Percentiles rank a stretch among this genome's conserved stretches.
These are phyloP conservation scores for Klebsormidium nitens DNA, from an alignment of 139 green algal species.

Conservation along the genomic window DNA sequence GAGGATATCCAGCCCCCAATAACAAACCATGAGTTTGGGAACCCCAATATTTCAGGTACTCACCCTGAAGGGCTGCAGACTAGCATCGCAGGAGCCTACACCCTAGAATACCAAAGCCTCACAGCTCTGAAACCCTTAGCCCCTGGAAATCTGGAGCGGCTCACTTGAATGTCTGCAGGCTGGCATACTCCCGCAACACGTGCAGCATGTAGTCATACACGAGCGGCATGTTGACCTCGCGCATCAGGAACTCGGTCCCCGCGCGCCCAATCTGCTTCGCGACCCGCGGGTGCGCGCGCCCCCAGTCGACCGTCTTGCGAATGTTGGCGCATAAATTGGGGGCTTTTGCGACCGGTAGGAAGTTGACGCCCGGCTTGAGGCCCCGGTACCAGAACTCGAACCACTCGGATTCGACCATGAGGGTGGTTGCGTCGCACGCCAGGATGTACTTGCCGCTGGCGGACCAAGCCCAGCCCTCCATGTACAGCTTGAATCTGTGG, in stretches of 20 bases:
- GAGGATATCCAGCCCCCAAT: too few relatives aligned
- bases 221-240: slow-evolving; percentile 13
- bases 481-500: slow-evolving; percentile 34
- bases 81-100: too few relatives aligned
- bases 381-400: slow-evolving; percentile 17
- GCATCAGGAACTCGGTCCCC: background rate
- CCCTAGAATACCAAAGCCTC: too few relatives aligned
- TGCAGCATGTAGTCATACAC: slow-evolving; percentile 29
- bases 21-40: too few relatives aligned
- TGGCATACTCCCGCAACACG: slow-evolving; percentile 8
- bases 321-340: slow-evolving; percentile 15
- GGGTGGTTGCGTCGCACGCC: slow-evolving; percentile 18
- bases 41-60: too few relatives aligned
- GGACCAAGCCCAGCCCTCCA: slow-evolving; percentile 27
- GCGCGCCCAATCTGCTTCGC: slow-evolving; percentile 1
- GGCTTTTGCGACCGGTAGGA: slow-evolving; percentile 7
- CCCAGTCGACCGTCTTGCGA: slow-evolving; percentile 17
- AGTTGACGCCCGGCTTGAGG: slow-evolving; percentile 8
- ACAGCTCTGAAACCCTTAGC: too few relatives aligned
- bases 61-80: too few relatives aligned
- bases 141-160: too few relatives aligned
- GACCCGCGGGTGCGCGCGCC: background rate
- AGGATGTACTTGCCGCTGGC: slow-evolving; percentile 28
- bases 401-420: slow-evolving; percentile 5
- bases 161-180: slow-evolving; percentile 15